Conservation (phyloP, 2,329 filamentous ascomycete species). For the Phaeosphaeria sp. region DNA sequence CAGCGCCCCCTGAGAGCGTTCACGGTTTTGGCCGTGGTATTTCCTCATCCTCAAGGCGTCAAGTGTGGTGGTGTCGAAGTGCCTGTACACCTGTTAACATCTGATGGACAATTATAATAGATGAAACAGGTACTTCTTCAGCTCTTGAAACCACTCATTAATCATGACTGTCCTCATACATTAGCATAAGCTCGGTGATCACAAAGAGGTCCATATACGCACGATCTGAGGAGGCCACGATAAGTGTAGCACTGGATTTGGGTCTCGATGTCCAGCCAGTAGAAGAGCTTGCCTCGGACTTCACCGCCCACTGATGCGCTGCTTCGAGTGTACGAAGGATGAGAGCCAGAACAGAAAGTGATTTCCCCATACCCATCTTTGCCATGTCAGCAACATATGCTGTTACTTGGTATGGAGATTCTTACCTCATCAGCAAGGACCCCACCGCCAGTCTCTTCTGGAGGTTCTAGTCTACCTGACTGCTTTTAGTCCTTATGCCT, state of each 20-base stretch:
- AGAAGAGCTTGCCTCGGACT: not conserved
- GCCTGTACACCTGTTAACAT: not conserved
- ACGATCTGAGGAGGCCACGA: constrained; percentile 38
- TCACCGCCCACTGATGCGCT: constrained; percentile 46
- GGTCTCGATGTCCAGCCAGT: not conserved
- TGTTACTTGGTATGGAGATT: not conserved
- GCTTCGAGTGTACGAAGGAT: constrained; percentile 52
- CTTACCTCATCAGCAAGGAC: constrained; percentile 62
- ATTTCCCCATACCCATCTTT: constrained; percentile 66
- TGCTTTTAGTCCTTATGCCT: not conserved
- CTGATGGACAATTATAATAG: not conserved
- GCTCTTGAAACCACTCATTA: constrained; percentile 40
- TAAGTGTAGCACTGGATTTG: constrained; percentile 31
- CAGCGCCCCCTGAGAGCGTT: constrained; percentile 12
- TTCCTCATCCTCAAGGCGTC: constrained; percentile 22
- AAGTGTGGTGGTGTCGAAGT: constrained; percentile 27
- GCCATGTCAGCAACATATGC: not conserved
- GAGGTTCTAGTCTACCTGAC: constrained; percentile 8
- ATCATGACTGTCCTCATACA: constrained; percentile 28
- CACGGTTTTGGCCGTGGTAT: constrained; percentile 31
- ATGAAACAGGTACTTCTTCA: constrained; percentile 1
- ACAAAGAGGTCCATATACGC: constrained; percentile 31
- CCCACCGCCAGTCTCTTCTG: constrained; percentile 48
- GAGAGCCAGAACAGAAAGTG: constrained; percentile 60
- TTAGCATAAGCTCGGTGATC: constrained; percentile 38